Evolutionary conservation across 352 stramenopile genomes (phyloP).

Genomic region (Thalassiosira exigua): DNA sequence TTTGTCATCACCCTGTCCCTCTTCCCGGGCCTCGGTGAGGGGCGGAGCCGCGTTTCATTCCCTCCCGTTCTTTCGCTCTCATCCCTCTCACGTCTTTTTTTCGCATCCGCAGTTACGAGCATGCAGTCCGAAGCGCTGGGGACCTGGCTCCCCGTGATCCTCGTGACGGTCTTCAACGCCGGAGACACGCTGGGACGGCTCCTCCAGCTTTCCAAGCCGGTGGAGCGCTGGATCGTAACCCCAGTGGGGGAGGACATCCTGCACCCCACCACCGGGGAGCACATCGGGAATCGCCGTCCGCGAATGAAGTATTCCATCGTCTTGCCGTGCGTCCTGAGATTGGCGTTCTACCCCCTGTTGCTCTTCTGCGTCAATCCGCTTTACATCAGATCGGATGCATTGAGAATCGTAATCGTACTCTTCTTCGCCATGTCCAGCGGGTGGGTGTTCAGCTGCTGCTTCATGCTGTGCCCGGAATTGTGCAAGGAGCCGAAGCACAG

Average conservation of each 20-base stretch:
- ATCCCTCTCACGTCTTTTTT: slow-evolving; percentile 5
- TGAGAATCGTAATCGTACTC: background rate
- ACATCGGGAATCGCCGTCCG: slow-evolving; percentile 1
- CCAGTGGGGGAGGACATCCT: slow-evolving; percentile 1
- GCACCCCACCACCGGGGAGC: background rate
- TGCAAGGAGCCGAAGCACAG: slow-evolving; percentile 8
- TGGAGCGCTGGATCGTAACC: background rate
- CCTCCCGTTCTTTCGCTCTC: background rate
- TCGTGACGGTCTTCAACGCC: slow-evolving; percentile 2
- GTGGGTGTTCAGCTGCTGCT: background rate
- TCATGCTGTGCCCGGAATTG: slow-evolving; percentile 3
- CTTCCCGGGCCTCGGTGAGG: background rate
- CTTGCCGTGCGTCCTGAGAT: background rate
- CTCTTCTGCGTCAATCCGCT: slow-evolving; percentile 2
- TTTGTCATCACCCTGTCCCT: background rate
- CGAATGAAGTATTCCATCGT: slow-evolving; percentile 2
- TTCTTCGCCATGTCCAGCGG: background rate
- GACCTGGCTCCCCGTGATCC: slow-evolving; percentile 1
- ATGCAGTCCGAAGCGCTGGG: background rate
- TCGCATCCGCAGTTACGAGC: background rate
- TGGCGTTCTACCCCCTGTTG: background rate
- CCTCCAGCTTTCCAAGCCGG: background rate
- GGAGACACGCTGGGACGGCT: background rate
- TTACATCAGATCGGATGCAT: background rate
- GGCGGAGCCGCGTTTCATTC: too few relatives aligned